Base-by-base conservation (phyloP, 2,329 filamentous ascomycete genomes). In the Paecilomyces dactylethromorphus region DNA sequence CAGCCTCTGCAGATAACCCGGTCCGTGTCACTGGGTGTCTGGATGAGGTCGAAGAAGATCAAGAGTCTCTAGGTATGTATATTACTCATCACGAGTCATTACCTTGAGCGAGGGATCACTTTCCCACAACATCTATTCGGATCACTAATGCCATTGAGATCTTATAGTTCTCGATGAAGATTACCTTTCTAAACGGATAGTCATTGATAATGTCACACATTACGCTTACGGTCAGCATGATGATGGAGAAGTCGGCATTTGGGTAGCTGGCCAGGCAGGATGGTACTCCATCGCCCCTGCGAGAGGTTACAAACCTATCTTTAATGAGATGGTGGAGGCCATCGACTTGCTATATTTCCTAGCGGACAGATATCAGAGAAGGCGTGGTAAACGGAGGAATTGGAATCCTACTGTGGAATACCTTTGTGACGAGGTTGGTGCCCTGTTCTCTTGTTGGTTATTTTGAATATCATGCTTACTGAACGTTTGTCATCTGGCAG, bases 191-290 rank as follows among this genome's bases (percentile, higher is more conserved):
- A 78, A 72, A 62, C 74, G 76, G 57, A 74, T 81, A 56, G 72
- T 79, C 53, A 76, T 81, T 59, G 75, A 79, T 39, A 76, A 80
- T 63, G 77, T 81, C 35, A 80, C 75, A 31, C 76, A 78, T 55
- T 81, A 76, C 66, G 77, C 77, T 53, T 81, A 80, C 64, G 78
- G 78, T 18, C 77, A 80, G 62, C 74, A 82, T 65, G 79, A 80
- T 53, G 82, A 86, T 68, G 82, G 82, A 12, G 79, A 79, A 45
- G 75, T 83, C 53, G 78, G 80, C 22, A 75, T 87, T 51, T 87
- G 85, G 85, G 84, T 84, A 21, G 80, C 82, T 54, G 85, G 85
- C 33, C 75, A 79, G 61, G 82, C 84, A 45, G 85, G 85, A 57
- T 87, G 85, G 84, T 87, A 84, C 66, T 79, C 80, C 56, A 78